Evolutionary conservation across 2,329 filamentous ascomycete genomes (phyloP).

Genomic region (Fusarium oxysporum): DNA sequence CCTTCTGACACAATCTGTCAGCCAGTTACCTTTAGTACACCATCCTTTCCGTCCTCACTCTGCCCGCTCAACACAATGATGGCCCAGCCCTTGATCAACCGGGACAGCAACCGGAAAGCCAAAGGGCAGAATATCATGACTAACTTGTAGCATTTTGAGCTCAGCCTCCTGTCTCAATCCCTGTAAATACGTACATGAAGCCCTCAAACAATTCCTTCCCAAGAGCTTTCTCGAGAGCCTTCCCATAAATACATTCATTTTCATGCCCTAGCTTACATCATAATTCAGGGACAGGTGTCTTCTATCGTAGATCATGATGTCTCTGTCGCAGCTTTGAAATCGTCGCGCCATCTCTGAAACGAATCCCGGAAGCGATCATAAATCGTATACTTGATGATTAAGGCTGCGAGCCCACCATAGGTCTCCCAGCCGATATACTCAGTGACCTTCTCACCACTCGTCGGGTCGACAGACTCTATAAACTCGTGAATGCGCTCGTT

Average conservation of each 20-base stretch:
- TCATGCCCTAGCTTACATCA: not conserved
- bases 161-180: not conserved
- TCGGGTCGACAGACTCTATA: not conserved
- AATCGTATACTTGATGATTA: not conserved
- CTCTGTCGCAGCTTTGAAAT: not conserved
- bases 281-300: not conserved
- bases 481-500: not conserved
- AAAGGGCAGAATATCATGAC: not conserved
- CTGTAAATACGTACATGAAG: not conserved
- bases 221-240: not conserved
- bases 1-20: not conserved
- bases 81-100: not conserved
- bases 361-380: not conserved
- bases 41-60: not conserved
- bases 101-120: not conserved
- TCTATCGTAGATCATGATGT: not conserved
- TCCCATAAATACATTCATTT: not conserved
- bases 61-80: not conserved
- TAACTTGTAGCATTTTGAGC: not conserved
- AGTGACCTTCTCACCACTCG: not conserved
- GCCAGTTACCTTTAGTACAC: not conserved
- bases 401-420: not conserved
- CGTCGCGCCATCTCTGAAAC: not conserved
- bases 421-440: not conserved
- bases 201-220: not conserved